Evolutionary conservation across 305 asterid genomes (phyloP).

Genomic region (Rubia balearica): DNA sequence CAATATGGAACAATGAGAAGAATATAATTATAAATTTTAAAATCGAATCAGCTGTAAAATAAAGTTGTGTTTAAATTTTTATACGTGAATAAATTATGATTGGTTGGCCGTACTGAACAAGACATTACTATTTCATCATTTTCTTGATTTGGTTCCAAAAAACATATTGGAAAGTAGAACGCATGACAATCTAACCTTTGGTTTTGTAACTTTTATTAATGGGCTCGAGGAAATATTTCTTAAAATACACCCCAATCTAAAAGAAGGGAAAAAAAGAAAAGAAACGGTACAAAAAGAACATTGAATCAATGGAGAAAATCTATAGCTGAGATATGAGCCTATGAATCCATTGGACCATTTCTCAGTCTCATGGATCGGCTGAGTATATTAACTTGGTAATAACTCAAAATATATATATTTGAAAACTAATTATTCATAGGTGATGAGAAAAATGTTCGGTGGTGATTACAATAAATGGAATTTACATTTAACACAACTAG

Average conservation of each 20-base stretch:
- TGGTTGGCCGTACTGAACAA: too few species aligned
- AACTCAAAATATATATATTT: too few species aligned
- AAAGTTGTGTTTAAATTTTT: too few species aligned
- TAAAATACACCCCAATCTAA: background rate
- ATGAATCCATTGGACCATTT: background rate
- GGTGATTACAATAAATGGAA: accelerated
- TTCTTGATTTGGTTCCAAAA: background rate
- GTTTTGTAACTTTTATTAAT: background rate
- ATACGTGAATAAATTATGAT: too few species aligned
- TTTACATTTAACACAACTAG: too few species aligned
- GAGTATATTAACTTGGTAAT: background rate
- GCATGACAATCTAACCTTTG: slow-evolving; percentile 1
- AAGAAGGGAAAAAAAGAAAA: background rate
- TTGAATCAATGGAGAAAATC: background rate
- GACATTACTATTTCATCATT: background rate
- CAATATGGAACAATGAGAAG: too few species aligned
- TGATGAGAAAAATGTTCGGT: too few species aligned
- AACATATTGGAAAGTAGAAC: background rate
- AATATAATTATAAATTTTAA: too few species aligned
- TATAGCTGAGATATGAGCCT: background rate
- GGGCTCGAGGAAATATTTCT: slow-evolving; percentile 11
- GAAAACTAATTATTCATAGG: too few species aligned
- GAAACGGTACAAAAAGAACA: background rate
- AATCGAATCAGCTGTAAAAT: too few species aligned
- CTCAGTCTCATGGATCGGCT: too few species aligned